Percentiles rank a stretch among this genome's conserved stretches.
These are phyloP conservation scores for Talaromyces sp. DNA, from an alignment of 2,329 filamentous ascomycete species.

Conservation along the genomic window DNA sequence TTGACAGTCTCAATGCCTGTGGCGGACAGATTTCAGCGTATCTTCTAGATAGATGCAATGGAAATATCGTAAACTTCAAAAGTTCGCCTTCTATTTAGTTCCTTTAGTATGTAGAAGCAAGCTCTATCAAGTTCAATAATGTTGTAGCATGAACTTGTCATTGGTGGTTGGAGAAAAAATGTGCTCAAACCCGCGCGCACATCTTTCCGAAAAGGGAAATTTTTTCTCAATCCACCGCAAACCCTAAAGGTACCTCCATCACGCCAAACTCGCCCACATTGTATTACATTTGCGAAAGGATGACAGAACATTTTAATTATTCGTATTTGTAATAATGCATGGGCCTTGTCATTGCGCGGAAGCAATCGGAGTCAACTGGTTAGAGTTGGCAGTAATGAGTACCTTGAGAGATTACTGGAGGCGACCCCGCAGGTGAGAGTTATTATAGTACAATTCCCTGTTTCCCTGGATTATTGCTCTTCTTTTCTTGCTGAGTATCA, in stretches of 20 bases:
- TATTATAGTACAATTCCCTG: not conserved
- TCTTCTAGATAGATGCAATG: slow-evolving; percentile 4
- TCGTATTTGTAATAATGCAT: not conserved
- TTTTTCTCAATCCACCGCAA: not conserved
- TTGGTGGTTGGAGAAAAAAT: not conserved
- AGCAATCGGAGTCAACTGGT: not conserved
- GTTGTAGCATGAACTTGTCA: not conserved
- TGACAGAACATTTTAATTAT: not conserved
- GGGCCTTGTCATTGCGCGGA: not conserved
- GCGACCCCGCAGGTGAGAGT: not conserved
- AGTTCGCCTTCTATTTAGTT: not conserved
- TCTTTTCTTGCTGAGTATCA: not conserved
- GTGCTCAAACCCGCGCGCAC: slow-evolving; percentile 5
- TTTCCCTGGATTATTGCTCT: not conserved
- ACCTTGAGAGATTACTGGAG: not conserved
- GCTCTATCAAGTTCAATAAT: not conserved
- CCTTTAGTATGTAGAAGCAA: not conserved
- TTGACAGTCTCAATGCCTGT: not conserved
- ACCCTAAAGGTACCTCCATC: not conserved
- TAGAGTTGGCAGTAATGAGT: not conserved
- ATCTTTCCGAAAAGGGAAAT: not conserved
- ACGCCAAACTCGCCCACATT: not conserved
- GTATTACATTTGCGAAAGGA: not conserved
- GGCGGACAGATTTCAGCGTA: slow-evolving; percentile 6
- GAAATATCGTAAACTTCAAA: not conserved